A percentile compares a stretch with the other conserved stretches of the same genome.
Conservation (phyloP, 129 eudicot genomes). For the Chrysanthemum makinoi region DNA sequence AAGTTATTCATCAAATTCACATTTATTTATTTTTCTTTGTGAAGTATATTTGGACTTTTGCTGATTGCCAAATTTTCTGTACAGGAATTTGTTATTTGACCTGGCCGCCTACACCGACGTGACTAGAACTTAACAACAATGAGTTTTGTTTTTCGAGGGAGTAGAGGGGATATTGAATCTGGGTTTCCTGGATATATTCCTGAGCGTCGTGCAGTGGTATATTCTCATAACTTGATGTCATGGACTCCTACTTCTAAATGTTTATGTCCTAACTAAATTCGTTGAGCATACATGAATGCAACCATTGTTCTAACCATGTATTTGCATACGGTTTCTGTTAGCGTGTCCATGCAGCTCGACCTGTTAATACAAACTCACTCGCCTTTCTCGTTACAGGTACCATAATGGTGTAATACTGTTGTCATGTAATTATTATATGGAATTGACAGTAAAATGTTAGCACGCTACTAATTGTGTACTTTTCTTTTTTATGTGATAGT, state of each 20-base stretch:
- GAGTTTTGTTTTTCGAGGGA: constrained; percentile 94
- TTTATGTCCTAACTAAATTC: not conserved
- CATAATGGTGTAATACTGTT: not conserved
- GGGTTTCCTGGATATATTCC: constrained; percentile 81
- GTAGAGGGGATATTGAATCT: constrained; percentile 76
- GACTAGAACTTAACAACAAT: constrained; percentile 34
- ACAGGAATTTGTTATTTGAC: not conserved
- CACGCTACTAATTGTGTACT: not conserved
- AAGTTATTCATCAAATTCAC: too few relatives aligned
- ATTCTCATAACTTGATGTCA: constrained; percentile 7
- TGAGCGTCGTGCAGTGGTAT: constrained; percentile 84
- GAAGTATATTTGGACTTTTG: too few relatives aligned
- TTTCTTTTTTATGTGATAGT: constrained; percentile 44
- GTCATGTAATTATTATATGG: not conserved
- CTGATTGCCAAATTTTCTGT: not conserved
- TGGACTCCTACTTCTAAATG: not conserved
- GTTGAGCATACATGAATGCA: not conserved
- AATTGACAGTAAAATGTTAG: not conserved
- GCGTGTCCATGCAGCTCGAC: constrained; percentile 89
- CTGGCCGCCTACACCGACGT: not conserved
- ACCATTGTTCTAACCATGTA: constrained; percentile 21
- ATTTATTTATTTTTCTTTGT: too few relatives aligned
- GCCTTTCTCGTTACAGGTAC: constrained; percentile 95
- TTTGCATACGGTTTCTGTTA: constrained; percentile 25
- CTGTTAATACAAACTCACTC: constrained; percentile 84